Evolutionary conservation across 176 grass and related monocot species (phyloP).

Genomic region (Thinopyrum elongatum): DNA sequence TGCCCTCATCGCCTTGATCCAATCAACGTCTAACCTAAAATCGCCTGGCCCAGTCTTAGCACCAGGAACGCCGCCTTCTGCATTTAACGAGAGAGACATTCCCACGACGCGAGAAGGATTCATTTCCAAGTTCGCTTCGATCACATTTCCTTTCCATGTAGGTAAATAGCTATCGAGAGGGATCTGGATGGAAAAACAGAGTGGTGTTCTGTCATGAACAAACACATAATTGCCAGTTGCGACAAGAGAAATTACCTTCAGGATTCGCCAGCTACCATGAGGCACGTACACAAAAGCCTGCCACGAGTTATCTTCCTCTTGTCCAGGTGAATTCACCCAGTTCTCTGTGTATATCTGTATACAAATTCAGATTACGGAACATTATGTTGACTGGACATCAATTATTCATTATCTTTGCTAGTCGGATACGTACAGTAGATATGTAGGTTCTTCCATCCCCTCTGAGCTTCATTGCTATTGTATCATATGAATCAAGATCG

Average conservation of each 20-base stretch:
- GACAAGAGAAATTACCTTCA: slow-evolving; percentile 59
- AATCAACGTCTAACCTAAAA: slow-evolving; percentile 82
- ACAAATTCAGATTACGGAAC: slow-evolving; percentile 18
- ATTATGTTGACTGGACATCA: slow-evolving; percentile 18
- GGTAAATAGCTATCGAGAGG: slow-evolving; percentile 74
- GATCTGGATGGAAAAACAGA: slow-evolving; percentile 50
- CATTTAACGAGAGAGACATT: slow-evolving; percentile 88
- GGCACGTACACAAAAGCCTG: slow-evolving; percentile 82
- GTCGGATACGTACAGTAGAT: slow-evolving; percentile 67
- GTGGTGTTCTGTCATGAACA: not conserved
- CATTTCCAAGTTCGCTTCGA: slow-evolving; percentile 74
- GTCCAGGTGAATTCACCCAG: slow-evolving; percentile 92
- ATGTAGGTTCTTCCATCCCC: slow-evolving; percentile 98
- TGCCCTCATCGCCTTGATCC: slow-evolving; percentile 85
- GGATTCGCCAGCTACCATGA: slow-evolving; percentile 53
- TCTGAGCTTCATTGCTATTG: slow-evolving; percentile 90
- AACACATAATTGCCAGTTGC: not conserved
- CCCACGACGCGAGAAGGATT: slow-evolving; percentile 86
- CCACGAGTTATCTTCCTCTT: slow-evolving; percentile 95
- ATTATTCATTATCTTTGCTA: not conserved
- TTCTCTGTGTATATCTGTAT: slow-evolving; percentile 97
- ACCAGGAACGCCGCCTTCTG: slow-evolving; percentile 76
- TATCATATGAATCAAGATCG: slow-evolving; percentile 93
- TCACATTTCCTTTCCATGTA: slow-evolving; percentile 86
- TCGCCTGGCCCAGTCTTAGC: slow-evolving; percentile 72